These are phyloP conservation scores for Cryptomeria japonica DNA, from an alignment of 75 land plant species.

Conservation along the genomic window DNA sequence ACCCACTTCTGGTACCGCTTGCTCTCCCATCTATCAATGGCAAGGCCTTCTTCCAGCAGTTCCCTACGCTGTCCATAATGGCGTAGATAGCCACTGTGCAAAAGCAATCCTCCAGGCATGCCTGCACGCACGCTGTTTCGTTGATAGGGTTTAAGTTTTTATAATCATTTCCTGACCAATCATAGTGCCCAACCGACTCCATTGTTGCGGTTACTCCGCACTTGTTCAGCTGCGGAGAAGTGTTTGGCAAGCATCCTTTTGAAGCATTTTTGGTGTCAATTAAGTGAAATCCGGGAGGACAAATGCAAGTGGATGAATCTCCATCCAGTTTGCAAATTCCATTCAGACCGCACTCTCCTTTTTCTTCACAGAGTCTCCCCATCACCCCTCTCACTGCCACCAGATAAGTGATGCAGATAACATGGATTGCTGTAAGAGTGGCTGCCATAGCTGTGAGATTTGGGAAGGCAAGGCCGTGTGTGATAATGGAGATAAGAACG, in stretches of 20 bases:
- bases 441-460: too few species aligned
- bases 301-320: not conserved
- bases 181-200: not conserved
- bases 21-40: not conserved
- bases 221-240: not conserved
- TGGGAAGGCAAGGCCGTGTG: too few species aligned
- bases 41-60: not conserved
- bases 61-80: not conserved
- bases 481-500: too few species aligned
- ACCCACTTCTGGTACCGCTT: not conserved
- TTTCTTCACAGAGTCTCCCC: not conserved
- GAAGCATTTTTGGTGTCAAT: not conserved
- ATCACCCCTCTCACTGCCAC: not conserved
- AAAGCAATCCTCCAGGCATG: not conserved
- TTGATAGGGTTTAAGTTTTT: not conserved
- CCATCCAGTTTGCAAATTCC: not conserved
- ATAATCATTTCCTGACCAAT: not conserved
- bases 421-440: not conserved
- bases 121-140: not conserved
- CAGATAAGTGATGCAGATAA: not conserved
- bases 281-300: not conserved
- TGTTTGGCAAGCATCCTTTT: not conserved
- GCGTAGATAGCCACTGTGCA: not conserved
- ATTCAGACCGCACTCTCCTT: not conserved
- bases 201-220: not conserved